Evolutionary conservation across 768 basidiomycete genomes (phyloP).

Genomic region (Termitomyces sp.): DNA sequence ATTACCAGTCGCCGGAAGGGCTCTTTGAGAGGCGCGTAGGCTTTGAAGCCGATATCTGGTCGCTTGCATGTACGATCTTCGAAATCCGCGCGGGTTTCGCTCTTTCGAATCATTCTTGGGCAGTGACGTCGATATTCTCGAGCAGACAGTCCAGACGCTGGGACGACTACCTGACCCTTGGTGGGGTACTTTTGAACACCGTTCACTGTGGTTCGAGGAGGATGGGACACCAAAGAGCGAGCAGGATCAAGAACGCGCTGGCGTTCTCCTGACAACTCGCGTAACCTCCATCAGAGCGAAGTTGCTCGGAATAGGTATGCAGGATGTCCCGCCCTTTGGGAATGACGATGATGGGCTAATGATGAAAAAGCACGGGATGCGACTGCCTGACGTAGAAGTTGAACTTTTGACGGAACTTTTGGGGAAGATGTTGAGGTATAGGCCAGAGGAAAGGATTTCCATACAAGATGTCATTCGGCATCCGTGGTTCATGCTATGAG

Average conservation of each 20-base stretch:
- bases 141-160: constrained; percentile 28
- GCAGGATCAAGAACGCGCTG: constrained; percentile 17
- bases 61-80: constrained; percentile 35
- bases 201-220: constrained; percentile 30
- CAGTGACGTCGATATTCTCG: constrained; percentile 23
- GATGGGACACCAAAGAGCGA: constrained; percentile 25
- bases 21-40: constrained; percentile 25
- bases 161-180: constrained; percentile 37
- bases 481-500: constrained; percentile 22
- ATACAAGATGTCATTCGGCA: constrained; percentile 29
- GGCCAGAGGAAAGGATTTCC: constrained; percentile 35
- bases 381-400: constrained; percentile 24
- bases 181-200: constrained; percentile 29
- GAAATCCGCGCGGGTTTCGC: constrained; percentile 35
- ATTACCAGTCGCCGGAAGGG: constrained; percentile 31
- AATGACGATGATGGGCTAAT: constrained; percentile 23
- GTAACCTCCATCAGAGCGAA: constrained; percentile 23
- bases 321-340: constrained; percentile 15
- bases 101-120: constrained; percentile 34
- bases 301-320: constrained; percentile 23
- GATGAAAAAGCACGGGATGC: constrained; percentile 25
- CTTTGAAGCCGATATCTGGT: constrained; percentile 32
- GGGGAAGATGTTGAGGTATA: constrained; percentile 33
- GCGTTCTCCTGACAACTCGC: constrained; percentile 15
- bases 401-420: constrained; percentile 32